These are phyloP conservation scores for Akanthomyces dipterigenus DNA, from an alignment of 2,329 filamentous ascomycete species.

Conservation along the genomic window DNA sequence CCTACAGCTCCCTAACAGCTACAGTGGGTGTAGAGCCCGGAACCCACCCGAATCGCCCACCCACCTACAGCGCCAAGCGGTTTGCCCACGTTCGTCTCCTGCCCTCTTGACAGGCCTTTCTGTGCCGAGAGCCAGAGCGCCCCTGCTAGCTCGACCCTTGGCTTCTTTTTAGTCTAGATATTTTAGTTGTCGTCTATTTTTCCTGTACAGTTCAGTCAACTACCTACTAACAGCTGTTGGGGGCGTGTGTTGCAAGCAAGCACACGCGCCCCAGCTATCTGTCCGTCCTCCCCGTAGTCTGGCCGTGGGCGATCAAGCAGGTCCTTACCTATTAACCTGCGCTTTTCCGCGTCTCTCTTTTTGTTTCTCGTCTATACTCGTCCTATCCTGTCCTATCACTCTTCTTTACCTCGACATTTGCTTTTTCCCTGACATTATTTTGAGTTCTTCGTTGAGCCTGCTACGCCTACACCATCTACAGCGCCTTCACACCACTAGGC, in stretches of 20 bases:
- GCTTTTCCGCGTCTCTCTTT: neutral
- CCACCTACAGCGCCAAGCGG: conserved; percentile 6
- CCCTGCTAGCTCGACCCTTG: neutral
- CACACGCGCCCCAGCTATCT: neutral
- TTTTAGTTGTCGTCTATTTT: neutral
- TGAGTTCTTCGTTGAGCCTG: neutral
- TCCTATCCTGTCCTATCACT: neutral
- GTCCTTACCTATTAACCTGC: neutral
- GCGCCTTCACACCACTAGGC: neutral
- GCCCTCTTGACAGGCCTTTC: conserved; percentile 2
- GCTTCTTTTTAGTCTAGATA: neutral
- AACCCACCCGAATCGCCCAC: neutral
- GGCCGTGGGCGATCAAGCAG: neutral
- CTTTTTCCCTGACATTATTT: neutral
- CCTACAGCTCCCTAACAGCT: no score
- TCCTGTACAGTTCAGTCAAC: neutral
- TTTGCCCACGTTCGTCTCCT: conserved; percentile 7
- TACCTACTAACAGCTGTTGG: neutral
- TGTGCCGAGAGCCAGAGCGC: neutral
- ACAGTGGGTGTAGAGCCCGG: no score
- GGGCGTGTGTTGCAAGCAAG: neutral
- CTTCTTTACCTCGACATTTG: neutral
- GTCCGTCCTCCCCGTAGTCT: neutral
- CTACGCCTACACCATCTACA: neutral
- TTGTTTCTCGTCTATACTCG: neutral